Base-by-base conservation (phyloP, 139 green algal genomes). In the Spirogloea muscicola region DNA sequence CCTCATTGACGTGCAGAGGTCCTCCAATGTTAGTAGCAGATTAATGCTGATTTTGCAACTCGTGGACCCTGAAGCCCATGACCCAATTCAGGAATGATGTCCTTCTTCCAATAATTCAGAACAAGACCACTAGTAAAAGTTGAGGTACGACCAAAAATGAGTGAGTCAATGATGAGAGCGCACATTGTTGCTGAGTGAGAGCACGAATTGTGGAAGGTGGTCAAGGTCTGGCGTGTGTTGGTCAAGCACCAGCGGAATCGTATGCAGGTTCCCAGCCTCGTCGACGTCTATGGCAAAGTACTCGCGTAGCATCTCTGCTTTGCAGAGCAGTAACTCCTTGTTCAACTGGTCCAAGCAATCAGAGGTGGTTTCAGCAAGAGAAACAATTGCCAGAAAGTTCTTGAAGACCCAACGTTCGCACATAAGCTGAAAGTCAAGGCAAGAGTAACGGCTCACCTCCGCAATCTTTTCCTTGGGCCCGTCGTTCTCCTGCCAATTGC, bases 221-320 rank as follows among this genome's bases (percentile, higher is more conserved):
- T 81, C 61, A 5, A 90, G 68, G 68, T 91, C 86, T 21, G 89
- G 89, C 5, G 58, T 61, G 41, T 89, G 85, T 9, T 86, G 77
- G 7, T 93, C 84, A 4, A 95, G 57, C 44, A 96, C 68, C 58
- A 82, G 38, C 7, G 90, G 90, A 51, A 96, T 58, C 0, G 70
- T 49, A 33, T 40, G 38, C 36, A 95, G 68, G 3, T 41, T 10
- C 13, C 79, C 55, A 6, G 81, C 88, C 9, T 82, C 72, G 33
- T 81, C 39, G 39, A 93, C 76, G 1, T 75, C 57, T 1, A 96
- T 66, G 49, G 76, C 79, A 1, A 93, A 82, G 48, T 91, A 87
- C 36, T 90, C 84, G 2, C 49, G 36, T 68, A 96, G 87, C 76
- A 91, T 77, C 13, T 84, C 80, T 3, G 77, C 68, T 61, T 94